A percentile compares a stretch with the other conserved stretches of the same genome.
These are phyloP conservation scores for Auriscalpium orientale DNA, from an alignment of 768 basidiomycete genomes.

Conservation along the genomic window DNA sequence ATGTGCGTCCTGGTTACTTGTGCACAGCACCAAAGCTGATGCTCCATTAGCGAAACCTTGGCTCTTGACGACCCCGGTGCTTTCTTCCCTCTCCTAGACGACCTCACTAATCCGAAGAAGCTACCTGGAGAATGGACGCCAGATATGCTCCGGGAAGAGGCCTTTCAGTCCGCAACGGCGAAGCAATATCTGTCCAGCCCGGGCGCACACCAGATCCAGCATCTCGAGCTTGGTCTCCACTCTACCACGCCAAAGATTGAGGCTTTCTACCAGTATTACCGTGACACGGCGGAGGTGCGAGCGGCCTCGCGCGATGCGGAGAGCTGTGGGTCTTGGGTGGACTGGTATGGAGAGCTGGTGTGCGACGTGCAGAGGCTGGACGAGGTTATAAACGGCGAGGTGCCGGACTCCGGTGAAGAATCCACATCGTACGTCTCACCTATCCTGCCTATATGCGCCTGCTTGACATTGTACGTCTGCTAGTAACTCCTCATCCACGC, in stretches of 20 bases:
- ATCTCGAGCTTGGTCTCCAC: slow-evolving; percentile 72
- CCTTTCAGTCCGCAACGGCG: slow-evolving; percentile 42
- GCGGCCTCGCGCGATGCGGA: slow-evolving; percentile 20
- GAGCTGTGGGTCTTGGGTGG: slow-evolving; percentile 68
- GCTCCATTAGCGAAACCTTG: slow-evolving; percentile 65
- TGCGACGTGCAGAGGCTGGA: slow-evolving; percentile 59
- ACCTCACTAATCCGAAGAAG: slow-evolving; percentile 46
- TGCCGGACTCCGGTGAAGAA: slow-evolving; percentile 41
- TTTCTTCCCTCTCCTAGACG: slow-evolving; percentile 72
- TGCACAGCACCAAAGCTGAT: not conserved
- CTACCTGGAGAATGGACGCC: slow-evolving; percentile 33
- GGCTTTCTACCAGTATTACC: slow-evolving; percentile 75
- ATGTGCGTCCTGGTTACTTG: slow-evolving; percentile 18
- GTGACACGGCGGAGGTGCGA: slow-evolving; percentile 22
- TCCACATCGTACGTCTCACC: slow-evolving; percentile 20
- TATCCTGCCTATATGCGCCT: no score
- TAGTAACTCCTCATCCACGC: slow-evolving; percentile 21
- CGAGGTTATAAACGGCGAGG: slow-evolving; percentile 32
- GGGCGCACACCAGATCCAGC: slow-evolving; percentile 47
- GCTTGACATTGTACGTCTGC: no score
- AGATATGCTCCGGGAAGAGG: slow-evolving; percentile 46
- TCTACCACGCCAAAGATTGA: slow-evolving; percentile 74
- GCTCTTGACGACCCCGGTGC: slow-evolving; percentile 60
- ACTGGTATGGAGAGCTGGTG: slow-evolving; percentile 71
- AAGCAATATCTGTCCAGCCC: slow-evolving; percentile 42